Evolutionary conservation across 2,329 filamentous ascomycete species (phyloP).

Genomic region (Sarocladiaceae sp.): DNA sequence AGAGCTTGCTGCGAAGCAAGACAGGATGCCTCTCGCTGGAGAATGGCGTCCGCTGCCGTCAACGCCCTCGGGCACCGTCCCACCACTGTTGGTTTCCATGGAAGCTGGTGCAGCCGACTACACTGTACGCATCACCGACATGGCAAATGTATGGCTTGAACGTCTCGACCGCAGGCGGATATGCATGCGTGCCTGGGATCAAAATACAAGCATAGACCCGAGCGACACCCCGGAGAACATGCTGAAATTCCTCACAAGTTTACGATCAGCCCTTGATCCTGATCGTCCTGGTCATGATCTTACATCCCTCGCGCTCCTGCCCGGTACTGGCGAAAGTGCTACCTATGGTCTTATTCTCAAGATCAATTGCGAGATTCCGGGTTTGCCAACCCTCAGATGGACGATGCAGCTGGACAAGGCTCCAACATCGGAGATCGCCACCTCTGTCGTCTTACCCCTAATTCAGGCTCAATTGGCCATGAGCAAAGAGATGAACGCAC

Average conservation of each 20-base stretch:
- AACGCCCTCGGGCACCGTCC: slow-evolving; percentile 35
- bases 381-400: slow-evolving; percentile 60
- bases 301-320: slow-evolving; percentile 38
- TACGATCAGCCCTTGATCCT: slow-evolving; percentile 46
- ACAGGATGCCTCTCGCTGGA: slow-evolving; percentile 13
- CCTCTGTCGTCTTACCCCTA: slow-evolving; percentile 46
- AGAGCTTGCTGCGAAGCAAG: not conserved
- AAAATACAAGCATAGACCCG: slow-evolving; percentile 67
- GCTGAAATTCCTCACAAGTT: slow-evolving; percentile 57
- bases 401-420: slow-evolving; percentile 48
- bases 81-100: slow-evolving; percentile 58
- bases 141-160: slow-evolving; percentile 69
- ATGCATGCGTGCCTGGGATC: slow-evolving; percentile 52
- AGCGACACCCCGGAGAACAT: slow-evolving; percentile 63
- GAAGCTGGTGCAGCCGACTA: slow-evolving; percentile 52
- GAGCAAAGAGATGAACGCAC: slow-evolving; percentile 33
- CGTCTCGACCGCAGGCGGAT: slow-evolving; percentile 55
- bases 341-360: slow-evolving; percentile 41
- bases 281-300: slow-evolving; percentile 36
- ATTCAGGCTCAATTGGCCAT: slow-evolving; percentile 38
- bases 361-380: slow-evolving; percentile 57
- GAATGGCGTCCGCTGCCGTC: slow-evolving; percentile 45
- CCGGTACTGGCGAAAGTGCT: slow-evolving; percentile 14
- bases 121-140: slow-evolving; percentile 61
- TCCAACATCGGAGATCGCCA: slow-evolving; percentile 34